These are phyloP conservation scores for Flaveria trinervia DNA, from an alignment of 129 eudicot species.

Conservation along the genomic window DNA sequence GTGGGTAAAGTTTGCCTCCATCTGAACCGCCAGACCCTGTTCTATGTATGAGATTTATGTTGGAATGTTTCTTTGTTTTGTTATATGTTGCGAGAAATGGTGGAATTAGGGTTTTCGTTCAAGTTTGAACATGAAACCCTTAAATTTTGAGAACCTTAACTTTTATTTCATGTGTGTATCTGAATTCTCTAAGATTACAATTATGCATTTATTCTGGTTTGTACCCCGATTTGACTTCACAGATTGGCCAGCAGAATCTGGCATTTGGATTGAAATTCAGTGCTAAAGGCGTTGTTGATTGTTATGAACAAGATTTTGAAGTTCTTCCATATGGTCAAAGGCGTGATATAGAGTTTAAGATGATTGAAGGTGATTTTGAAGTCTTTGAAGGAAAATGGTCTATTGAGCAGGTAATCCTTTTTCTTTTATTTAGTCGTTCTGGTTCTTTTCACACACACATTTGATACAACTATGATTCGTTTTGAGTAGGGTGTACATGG, in stretches of 20 bases:
- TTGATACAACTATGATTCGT: not conserved
- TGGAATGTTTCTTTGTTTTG: too few species aligned
- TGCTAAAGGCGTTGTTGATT: constrained; percentile 80
- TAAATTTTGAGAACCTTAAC: not conserved
- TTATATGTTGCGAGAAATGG: not conserved
- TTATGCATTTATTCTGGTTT: constrained; percentile 20
- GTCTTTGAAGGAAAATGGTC: constrained; percentile 85
- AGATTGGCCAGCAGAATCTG: constrained; percentile 81
- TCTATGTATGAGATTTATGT: too few species aligned
- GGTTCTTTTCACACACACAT: not conserved
- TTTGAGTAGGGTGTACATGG: not conserved
- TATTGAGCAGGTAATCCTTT: constrained; percentile 60
- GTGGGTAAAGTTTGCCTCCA: too few species aligned
- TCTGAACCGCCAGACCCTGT: too few species aligned
- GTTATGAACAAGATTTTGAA: constrained; percentile 69
- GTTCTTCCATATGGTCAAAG: constrained; percentile 51
- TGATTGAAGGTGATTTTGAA: constrained; percentile 85
- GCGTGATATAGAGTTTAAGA: constrained; percentile 82
- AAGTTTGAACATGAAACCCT: not conserved
- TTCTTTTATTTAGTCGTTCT: not conserved
- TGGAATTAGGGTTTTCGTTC: constrained; percentile 7
- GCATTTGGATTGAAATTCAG: constrained; percentile 80
- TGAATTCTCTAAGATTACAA: not conserved
- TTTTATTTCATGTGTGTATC: not conserved
- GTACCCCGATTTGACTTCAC: constrained; percentile 31